A percentile compares a stretch with the other conserved stretches of the same genome.
Evolutionary conservation across 1,284 basidiomycete genomes (phyloP).

Genomic region (Irpex sp.): DNA sequence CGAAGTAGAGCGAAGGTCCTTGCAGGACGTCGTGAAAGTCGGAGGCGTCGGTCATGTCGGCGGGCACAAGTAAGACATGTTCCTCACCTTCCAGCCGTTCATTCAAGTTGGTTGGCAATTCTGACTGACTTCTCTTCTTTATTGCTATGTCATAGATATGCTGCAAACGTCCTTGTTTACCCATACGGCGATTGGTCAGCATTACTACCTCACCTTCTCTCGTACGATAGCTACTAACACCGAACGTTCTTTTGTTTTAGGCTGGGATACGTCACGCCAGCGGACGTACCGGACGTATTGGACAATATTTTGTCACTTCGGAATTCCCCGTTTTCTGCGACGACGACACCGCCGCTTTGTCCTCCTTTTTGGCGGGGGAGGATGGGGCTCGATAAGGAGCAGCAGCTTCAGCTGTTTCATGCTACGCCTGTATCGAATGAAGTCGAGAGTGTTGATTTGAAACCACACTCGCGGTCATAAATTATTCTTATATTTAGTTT

Average conservation of each 20-base stretch:
- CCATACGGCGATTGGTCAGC: constrained; percentile 74
- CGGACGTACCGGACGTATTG: constrained; percentile 53
- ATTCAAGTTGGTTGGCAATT: background rate
- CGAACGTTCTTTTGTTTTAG: constrained; percentile 28
- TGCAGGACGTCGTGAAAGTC: constrained; percentile 32
- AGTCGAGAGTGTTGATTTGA: background rate
- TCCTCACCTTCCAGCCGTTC: constrained; percentile 6
- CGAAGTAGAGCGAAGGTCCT: constrained; percentile 25
- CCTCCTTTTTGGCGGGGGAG: constrained; percentile 69
- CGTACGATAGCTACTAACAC: background rate
- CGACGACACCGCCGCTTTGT: constrained; percentile 29
- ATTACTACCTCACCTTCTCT: background rate
- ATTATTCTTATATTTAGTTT: background rate
- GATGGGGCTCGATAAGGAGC: constrained; percentile 64
- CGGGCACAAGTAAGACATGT: constrained; percentile 69
- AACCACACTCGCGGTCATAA: background rate
- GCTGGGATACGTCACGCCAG: constrained; percentile 57
- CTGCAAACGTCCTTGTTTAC: constrained; percentile 74
- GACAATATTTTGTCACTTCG: constrained; percentile 41
- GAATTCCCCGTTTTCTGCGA: constrained; percentile 6
- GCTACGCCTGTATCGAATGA: background rate
- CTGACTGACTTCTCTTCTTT: background rate
- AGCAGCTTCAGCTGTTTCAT: constrained; percentile 44
- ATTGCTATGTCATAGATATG: constrained; percentile 46
- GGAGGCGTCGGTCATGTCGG: constrained; percentile 79